Base-by-base conservation (phyloP, 257 asterid genomes). In the Solanum medicagineum region DNA sequence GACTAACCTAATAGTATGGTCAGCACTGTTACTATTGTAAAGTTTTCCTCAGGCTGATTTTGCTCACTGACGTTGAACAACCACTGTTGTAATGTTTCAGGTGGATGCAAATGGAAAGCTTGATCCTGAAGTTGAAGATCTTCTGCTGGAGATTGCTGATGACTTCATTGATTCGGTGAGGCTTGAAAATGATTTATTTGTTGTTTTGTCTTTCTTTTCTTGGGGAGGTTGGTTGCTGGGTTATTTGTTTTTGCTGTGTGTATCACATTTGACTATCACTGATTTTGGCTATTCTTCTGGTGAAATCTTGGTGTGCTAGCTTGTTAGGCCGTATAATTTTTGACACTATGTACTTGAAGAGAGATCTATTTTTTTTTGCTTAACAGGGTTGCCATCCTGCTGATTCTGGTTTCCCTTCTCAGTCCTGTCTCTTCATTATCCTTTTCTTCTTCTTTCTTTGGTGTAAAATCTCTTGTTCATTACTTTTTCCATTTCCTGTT, bases 51-150 rank as follows among this genome's bases (percentile, higher is more conserved):
- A 1, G 2, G 65, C 49, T 51, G 47, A 53, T 53, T 79, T 53
- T 51, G 47, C 63, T 26, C 65, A 53, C 49, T 79, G 65, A 53
- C n/a, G 45, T 24, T 22, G 47, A n/a, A 32, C 36, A 45, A 74
- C 26, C 13, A 45, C 59, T 74, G 51, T 29, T 88, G 84, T 66
- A 69, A 42, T 88, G 90, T 87, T 85, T 87, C 94, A 96, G 98
- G 85, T 96, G 91, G 94, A 90, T 90, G 15, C 89, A 20, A 90
- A 88, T 86, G 97, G 86, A 87, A 94, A 83, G 88, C 69, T 96
- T 93, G 97, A 92, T 86, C 96, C 98, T 44, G 94, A 92, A 83
- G 95, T 95, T 77, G 99, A 95, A 93, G 98, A 92, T 83, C 88
- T 92, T 81, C 93, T 96, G 82, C 86, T 95, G 87, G 98, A 92